These are phyloP conservation scores for Coemansia sp. DNA, from an alignment of 192 early-diverging fungal genomes.

Conservation along the genomic window DNA sequence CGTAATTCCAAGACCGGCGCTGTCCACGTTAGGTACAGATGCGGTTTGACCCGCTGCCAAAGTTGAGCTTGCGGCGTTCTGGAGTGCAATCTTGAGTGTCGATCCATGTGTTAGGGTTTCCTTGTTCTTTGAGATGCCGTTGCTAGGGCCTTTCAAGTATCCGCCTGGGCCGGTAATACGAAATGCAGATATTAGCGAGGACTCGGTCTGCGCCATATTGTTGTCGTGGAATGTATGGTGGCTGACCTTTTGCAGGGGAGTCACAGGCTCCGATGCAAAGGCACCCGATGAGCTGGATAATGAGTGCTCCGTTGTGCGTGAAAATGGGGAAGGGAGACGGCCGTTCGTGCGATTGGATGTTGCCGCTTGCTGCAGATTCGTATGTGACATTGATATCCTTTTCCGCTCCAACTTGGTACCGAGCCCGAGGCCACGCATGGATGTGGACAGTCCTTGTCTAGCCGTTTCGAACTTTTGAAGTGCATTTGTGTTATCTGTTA, in stretches of 20 bases:
- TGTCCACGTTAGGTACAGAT: neutral
- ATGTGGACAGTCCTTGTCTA: neutral
- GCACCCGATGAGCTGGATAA: constrained; percentile 13
- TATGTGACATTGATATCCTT: constrained; percentile 40
- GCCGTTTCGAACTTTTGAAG: neutral
- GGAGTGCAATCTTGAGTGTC: neutral
- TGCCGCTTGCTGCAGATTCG: constrained; percentile 42
- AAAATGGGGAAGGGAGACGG: constrained; percentile 20
- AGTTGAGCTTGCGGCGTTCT: neutral
- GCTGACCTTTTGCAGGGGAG: constrained; percentile 15
- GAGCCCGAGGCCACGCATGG: neutral
- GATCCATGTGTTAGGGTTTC: neutral
- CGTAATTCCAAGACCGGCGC: neutral
- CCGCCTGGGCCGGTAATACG: neutral
- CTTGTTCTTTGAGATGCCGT: neutral
- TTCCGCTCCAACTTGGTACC: constrained; percentile 21
- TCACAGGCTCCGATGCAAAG: constrained; percentile 33
- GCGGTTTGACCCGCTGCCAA: neutral
- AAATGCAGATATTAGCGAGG: neutral
- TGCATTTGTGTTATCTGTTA: neutral
- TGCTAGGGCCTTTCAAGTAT: neutral
- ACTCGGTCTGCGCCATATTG: neutral
- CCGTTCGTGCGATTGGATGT: neutral
- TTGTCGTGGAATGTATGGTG: constrained; percentile 1
- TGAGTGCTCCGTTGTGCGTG: constrained; percentile 19